Evolutionary conservation across 257 asterid species (phyloP), one percentile per base, ranked within the genome.

Genomic region (Solanum chaucha): DNA sequence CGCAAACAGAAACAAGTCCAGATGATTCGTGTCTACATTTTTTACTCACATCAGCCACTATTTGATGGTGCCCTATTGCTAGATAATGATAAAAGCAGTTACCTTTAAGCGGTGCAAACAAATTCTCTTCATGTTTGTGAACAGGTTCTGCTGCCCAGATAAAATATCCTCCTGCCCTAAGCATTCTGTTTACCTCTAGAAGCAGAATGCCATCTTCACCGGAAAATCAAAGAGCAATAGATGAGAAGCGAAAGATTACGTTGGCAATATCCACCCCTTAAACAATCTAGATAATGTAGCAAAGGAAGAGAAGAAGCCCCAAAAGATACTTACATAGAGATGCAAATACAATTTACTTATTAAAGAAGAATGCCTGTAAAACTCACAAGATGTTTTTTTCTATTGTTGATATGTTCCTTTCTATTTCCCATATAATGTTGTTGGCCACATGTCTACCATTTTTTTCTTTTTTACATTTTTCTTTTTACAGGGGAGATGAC

Each of bases 151-250:
- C 89, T 40, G 88, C 90, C 96, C 90, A 89, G 61, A 92, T 88
- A 80, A 93, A 94, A 92, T 87, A 90, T 86, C 95, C 95, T 87
- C 97, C 97, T 35, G 90, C 96, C 86, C 97, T 89, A n/a, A 94
- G 93, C 30, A 94, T 74, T 90, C 96, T 92, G 90, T 94, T 94
- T 17, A 91, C 93, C 93, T 94, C 96, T 22, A 94, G 93, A 83
- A 93, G 95, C 87, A 92, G 88, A 89, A 92, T 86, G 71, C 97
- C 97, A 86, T 87, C 97, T 93, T 88, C 90, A 87, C 72, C 59
- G 75, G 55, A 81, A 73, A 35, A 73, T 82, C 73, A 74, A 82
- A 10, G 36, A 28, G 40, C 67, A 80, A 80, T 80, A 46, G 30
- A 81, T 19, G 32, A 87, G 72, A n/a, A 71, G 41, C 26, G 73